Percentiles rank a stretch among this genome's conserved stretches.
phyloP scores from a whole-genome alignment of 768 basidiomycete species.

The Strobilomyces echinocephalus region DNA sequence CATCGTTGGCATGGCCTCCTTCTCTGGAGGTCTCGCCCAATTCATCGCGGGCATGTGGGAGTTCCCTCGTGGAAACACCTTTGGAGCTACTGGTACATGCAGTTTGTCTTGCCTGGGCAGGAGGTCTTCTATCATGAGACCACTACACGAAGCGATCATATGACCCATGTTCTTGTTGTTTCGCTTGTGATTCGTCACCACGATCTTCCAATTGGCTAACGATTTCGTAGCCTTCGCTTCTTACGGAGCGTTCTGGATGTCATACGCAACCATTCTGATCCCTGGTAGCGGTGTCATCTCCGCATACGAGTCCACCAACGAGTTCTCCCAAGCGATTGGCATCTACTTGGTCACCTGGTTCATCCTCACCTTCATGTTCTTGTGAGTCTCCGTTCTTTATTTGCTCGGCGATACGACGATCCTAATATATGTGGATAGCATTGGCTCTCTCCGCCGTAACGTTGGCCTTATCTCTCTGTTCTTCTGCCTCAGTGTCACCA shows the following conservation, averaged over 20 bases:
- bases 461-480: constrained; percentile 47
- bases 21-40: constrained; percentile 80
- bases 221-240: constrained; percentile 60
- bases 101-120: no score
- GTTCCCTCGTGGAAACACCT: constrained; percentile 63
- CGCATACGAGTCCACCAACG: constrained; percentile 41
- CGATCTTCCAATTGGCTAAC: neutral
- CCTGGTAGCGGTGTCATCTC: constrained; percentile 59
- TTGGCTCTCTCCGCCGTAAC: constrained; percentile 49
- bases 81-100: constrained; percentile 61
- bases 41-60: constrained; percentile 90
- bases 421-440: constrained; percentile 23
- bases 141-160: neutral
- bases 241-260: constrained; percentile 88
- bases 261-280: constrained; percentile 68
- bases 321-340: constrained; percentile 58
- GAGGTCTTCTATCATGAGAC: no score
- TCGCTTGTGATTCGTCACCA: neutral
- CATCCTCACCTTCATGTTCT: constrained; percentile 62
- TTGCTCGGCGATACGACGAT: neutral
- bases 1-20: constrained; percentile 82
- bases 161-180: neutral
- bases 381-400: constrained; percentile 38
- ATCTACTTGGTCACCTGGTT: constrained; percentile 75
- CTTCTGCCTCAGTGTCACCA: constrained; percentile 50